These are phyloP conservation scores for Hanseniaspora valbyensis DNA, from an alignment of 805 yeast genomes.

Conservation along the genomic window DNA sequence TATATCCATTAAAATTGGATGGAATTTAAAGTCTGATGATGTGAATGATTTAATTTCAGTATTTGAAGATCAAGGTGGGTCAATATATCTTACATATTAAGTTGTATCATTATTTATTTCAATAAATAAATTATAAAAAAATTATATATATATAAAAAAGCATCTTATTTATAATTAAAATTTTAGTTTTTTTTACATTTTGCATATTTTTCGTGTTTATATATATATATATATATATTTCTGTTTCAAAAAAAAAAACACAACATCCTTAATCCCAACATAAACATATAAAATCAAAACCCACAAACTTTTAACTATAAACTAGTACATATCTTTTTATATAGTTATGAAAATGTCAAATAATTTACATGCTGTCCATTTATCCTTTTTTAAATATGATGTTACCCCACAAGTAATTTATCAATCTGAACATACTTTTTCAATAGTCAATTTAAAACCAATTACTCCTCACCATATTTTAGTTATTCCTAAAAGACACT, in stretches of 20 bases:
- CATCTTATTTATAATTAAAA: too few species aligned
- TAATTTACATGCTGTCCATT: slow-evolving; percentile 16
- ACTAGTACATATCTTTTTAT: too few species aligned
- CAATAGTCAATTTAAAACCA: slow-evolving; percentile 85
- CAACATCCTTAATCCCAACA: too few species aligned
- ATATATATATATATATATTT: too few species aligned
- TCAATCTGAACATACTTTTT: slow-evolving; percentile 58
- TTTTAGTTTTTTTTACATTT: too few species aligned
- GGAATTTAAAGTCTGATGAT: slow-evolving; percentile 60
- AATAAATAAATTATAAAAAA: not conserved
- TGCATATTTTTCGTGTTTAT: too few species aligned
- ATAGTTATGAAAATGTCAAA: not conserved
- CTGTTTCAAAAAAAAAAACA: too few species aligned
- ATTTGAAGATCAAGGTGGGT: slow-evolving; percentile 66
- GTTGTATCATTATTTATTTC: too few species aligned
- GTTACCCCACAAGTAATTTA: slow-evolving; percentile 30
- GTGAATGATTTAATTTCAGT: slow-evolving; percentile 54
- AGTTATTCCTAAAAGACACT: slow-evolving; percentile 64
- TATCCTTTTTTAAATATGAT: slow-evolving; percentile 26
- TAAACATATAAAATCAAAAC: too few species aligned
- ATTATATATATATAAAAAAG: too few species aligned
- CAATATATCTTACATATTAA: slow-evolving; percentile 46
- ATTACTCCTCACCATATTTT: slow-evolving; percentile 89
- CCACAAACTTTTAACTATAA: too few species aligned
- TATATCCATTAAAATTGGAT: slow-evolving; percentile 69